Conservation (phyloP, 2,329 filamentous ascomycete genomes). For the Aspergillus felis region DNA sequence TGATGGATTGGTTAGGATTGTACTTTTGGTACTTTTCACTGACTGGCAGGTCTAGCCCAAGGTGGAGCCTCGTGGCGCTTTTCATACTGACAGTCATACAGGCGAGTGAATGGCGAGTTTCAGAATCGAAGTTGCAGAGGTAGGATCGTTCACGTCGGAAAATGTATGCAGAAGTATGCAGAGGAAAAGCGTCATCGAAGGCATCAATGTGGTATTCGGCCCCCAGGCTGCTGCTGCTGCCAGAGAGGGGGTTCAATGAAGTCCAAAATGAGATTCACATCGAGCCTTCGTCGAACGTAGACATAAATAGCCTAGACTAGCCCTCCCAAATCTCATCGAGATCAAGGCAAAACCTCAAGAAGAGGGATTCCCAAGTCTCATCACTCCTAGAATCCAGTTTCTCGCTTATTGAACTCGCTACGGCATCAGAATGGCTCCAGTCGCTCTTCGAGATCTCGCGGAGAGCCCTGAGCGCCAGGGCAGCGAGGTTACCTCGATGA, state of each 20-base stretch:
- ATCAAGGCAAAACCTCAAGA: neutral
- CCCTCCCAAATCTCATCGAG: neutral
- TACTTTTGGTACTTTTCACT: no score
- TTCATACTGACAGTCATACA: neutral
- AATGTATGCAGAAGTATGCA: no score
- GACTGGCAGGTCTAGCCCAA: no score
- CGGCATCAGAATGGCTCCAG: neutral
- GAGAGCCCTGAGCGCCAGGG: neutral
- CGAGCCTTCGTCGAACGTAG: neutral
- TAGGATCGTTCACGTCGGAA: no score
- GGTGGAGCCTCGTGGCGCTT: neutral
- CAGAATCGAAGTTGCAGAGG: no score
- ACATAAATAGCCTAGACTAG: neutral
- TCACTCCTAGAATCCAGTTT: neutral
- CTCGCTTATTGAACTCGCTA: neutral
- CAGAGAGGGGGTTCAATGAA: neutral
- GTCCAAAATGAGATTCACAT: neutral
- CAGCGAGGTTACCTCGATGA: neutral
- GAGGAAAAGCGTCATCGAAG: neutral
- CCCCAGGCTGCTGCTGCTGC: neutral
- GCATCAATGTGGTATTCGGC: neutral
- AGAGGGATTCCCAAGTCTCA: neutral
- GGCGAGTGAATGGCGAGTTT: no score
- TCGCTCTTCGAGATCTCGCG: neutral
- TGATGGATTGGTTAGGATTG: neutral